Conservation (phyloP, 2,329 filamentous ascomycete genomes). For the Nannizzia gypsea region DNA sequence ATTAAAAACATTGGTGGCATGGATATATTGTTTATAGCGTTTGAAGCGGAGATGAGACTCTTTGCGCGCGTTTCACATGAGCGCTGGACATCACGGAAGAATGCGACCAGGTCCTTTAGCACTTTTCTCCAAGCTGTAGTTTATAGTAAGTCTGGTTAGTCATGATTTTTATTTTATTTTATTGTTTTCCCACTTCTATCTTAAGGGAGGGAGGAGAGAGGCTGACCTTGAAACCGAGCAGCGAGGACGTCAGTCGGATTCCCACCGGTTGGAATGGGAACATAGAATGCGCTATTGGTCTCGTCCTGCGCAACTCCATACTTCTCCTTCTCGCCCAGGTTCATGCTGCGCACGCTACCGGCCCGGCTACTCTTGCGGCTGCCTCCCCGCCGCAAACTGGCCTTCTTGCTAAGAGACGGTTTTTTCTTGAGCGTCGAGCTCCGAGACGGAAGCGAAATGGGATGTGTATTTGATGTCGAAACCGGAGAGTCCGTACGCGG, state of each 20-base stretch:
- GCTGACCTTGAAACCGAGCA: constrained; percentile 73
- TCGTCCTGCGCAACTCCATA: constrained; percentile 42
- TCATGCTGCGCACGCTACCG: constrained; percentile 73
- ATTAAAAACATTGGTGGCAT: constrained; percentile 64
- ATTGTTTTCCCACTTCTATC: not conserved
- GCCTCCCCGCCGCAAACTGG: constrained; percentile 64
- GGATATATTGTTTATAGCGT: constrained; percentile 68
- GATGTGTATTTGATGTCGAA: constrained; percentile 28
- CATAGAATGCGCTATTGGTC: constrained; percentile 72
- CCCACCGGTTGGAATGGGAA: constrained; percentile 75
- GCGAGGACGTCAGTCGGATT: constrained; percentile 81
- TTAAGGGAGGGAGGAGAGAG: constrained; percentile 3
- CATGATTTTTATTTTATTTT: not conserved
- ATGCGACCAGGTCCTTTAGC: constrained; percentile 84
- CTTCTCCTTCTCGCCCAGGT: constrained; percentile 51
- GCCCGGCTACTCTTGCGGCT: constrained; percentile 74
- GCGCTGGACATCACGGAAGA: constrained; percentile 82
- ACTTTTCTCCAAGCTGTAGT: constrained; percentile 78
- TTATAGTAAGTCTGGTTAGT: not conserved
- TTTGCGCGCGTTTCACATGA: constrained; percentile 83
- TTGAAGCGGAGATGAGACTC: constrained; percentile 67
- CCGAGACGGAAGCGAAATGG: constrained; percentile 30
- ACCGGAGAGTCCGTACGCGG: constrained; percentile 28
- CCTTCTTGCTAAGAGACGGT: constrained; percentile 58
- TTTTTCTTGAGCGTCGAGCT: constrained; percentile 83